phyloP scores from a whole-genome alignment of 495 filamentous ascomycete species.

The Chaetomium cochliodes region DNA sequence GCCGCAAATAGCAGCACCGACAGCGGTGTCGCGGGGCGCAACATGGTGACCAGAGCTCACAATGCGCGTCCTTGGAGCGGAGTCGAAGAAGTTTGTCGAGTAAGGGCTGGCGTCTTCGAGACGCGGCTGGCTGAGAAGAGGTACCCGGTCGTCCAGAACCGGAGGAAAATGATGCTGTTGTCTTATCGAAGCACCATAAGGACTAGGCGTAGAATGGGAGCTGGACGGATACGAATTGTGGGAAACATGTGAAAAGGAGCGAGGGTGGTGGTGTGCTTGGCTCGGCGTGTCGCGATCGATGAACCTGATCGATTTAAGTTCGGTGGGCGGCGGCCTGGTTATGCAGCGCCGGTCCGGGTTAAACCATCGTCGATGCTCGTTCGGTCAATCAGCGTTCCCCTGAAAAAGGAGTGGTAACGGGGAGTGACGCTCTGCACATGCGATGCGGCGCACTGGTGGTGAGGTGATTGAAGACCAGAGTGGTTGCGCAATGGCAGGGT shows the following conservation, averaged over 20 bases:
- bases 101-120: constrained; percentile 35
- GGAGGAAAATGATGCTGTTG: constrained; percentile 6
- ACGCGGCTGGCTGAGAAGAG: constrained; percentile 31
- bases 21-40: constrained; percentile 92
- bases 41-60: constrained; percentile 42
- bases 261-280: constrained; percentile 17
- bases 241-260: constrained; percentile 26
- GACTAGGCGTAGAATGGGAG: constrained; percentile 1
- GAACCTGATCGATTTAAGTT: not conserved
- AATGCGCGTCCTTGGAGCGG: not conserved
- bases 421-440: constrained; percentile 22
- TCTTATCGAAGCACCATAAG: constrained; percentile 2
- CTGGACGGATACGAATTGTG: not conserved
- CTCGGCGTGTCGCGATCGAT: constrained; percentile 14
- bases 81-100: constrained; percentile 10
- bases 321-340: not conserved
- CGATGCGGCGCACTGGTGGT: constrained; percentile 27
- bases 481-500: not conserved
- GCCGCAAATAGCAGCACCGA: constrained; percentile 80
- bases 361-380: constrained; percentile 18
- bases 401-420: constrained; percentile 20
- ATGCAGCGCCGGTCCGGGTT: not conserved
- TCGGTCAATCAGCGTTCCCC: constrained; percentile 21
- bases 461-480: constrained; percentile 14
- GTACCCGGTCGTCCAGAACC: constrained; percentile 15